Evolutionary conservation across 139 green algal genomes (phyloP), one percentile per base, ranked within the genome.

Genomic region (Gonium pectorale): DNA sequence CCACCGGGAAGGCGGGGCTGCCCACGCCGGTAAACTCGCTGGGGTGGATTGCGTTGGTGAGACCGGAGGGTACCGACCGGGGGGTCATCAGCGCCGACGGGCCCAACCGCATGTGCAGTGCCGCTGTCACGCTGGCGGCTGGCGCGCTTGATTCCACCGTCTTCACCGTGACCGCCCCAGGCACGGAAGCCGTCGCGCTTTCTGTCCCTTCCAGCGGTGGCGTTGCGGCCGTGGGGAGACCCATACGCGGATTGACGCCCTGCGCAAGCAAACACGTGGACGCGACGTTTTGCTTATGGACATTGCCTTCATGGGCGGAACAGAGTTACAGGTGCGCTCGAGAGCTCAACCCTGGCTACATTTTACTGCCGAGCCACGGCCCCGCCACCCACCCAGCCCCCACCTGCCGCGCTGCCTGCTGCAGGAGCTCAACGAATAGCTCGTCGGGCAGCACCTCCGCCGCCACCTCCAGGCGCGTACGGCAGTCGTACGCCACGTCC

Each of bases 401-500:
- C 40, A 81, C 73, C 73, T 69, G 73, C 37, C 73, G 37, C 15
- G 7, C 13, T 15, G 73, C 73, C 54, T 56, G 54, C 35, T 29
- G 38, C 35, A 81, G 73, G 38, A 81, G 54, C 54, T 38, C 38
- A 5, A 37, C 38, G 24, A 81, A 81, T 33, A 81, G 38, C 1
- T 19, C 29, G 27, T 81, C 73, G 17, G 37, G 26, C 9, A 56
- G 11, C 31, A 81, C 54, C 26, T 2, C 24, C 21, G 73, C 54
- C 38, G 73, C 38, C 37, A 69, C 73, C 19, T 26, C 7, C 52
- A 81, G 37, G 6, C 56, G 52, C 21, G 94, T 91, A 37, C 82
- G 59, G 72, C 95, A 82, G 86, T 98, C 95, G 86, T 98, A 98
- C 83, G 96, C 60, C 19, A 96, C 89, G 77, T 98, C 95, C 24